Evolutionary conservation across 768 basidiomycete species (phyloP).

Genomic region (Boletus pseudopeckii): DNA sequence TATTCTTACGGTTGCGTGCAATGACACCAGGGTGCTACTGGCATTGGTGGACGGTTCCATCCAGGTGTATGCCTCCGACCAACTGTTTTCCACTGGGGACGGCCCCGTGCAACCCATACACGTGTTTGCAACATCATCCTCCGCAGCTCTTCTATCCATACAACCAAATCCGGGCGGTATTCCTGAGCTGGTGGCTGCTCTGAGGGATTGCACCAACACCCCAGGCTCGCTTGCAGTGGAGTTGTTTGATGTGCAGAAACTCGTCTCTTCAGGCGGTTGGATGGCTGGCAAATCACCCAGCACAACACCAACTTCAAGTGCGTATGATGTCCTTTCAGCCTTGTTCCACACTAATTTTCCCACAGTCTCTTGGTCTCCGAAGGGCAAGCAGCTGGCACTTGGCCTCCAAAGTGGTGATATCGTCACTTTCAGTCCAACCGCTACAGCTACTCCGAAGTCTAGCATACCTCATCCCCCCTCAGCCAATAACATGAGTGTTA

Average conservation of each 20-base stretch:
- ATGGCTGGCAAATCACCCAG: slow-evolving; percentile 46
- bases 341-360: slow-evolving; percentile 6
- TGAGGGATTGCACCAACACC: slow-evolving; percentile 38
- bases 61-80: slow-evolving; percentile 54
- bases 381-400: slow-evolving; percentile 80
- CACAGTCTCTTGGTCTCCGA: slow-evolving; percentile 80
- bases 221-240: slow-evolving; percentile 48
- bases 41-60: slow-evolving; percentile 58
- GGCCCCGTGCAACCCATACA: slow-evolving; percentile 46
- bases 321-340: slow-evolving; percentile 23
- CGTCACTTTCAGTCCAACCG: slow-evolving; percentile 58
- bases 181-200: slow-evolving; percentile 56
- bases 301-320: slow-evolving; percentile 57
- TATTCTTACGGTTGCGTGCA: slow-evolving; percentile 52
- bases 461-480: slow-evolving; percentile 57
- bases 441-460: slow-evolving; percentile 52
- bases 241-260: slow-evolving; percentile 53
- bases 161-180: slow-evolving; percentile 61
- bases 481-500: slow-evolving; percentile 40
- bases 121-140: slow-evolving; percentile 41
- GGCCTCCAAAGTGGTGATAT: slow-evolving; percentile 70
- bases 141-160: slow-evolving; percentile 50
- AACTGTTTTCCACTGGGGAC: slow-evolving; percentile 45
- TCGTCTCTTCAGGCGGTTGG: slow-evolving; percentile 50
- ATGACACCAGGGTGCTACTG: slow-evolving; percentile 59